A percentile compares a stretch with the other conserved stretches of the same genome.
These are phyloP conservation scores for Zygosaccharomyces siamensis DNA, from an alignment of 805 yeast species.

Conservation along the genomic window DNA sequence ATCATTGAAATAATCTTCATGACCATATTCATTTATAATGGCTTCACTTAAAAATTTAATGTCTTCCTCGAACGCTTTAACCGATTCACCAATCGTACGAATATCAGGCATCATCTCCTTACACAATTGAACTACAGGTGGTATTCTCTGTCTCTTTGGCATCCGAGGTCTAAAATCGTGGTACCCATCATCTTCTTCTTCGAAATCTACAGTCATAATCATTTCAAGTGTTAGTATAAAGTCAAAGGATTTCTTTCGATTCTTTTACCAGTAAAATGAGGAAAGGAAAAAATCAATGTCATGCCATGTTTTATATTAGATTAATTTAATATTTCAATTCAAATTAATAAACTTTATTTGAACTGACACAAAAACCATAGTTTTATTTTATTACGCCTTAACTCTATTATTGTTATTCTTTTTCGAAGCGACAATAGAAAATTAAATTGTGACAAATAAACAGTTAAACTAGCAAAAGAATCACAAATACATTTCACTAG, in stretches of 20 bases:
- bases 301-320: not conserved
- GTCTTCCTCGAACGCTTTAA: constrained; percentile 50
- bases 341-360: not conserved
- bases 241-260: not conserved
- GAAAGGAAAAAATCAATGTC: not conserved
- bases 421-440: not conserved
- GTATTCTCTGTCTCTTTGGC: constrained; percentile 36
- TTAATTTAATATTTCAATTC: not conserved
- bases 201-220: constrained; percentile 26
- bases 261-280: not conserved
- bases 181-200: constrained; percentile 31
- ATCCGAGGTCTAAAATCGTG: constrained; percentile 32
- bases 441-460: not conserved
- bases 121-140: constrained; percentile 45
- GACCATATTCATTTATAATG: constrained; percentile 59
- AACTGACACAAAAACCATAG: not conserved
- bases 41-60: constrained; percentile 65
- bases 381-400: not conserved
- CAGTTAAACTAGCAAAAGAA: not conserved
- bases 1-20: constrained; percentile 53
- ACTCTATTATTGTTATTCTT: not conserved
- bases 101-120: constrained; percentile 47
- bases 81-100: constrained; percentile 55
- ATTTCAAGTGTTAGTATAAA: constrained; percentile 14
- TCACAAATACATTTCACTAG: not conserved